Evolutionary conservation across 2,329 filamentous ascomycete genomes (phyloP).

Genomic region (Diaporthe eres): DNA sequence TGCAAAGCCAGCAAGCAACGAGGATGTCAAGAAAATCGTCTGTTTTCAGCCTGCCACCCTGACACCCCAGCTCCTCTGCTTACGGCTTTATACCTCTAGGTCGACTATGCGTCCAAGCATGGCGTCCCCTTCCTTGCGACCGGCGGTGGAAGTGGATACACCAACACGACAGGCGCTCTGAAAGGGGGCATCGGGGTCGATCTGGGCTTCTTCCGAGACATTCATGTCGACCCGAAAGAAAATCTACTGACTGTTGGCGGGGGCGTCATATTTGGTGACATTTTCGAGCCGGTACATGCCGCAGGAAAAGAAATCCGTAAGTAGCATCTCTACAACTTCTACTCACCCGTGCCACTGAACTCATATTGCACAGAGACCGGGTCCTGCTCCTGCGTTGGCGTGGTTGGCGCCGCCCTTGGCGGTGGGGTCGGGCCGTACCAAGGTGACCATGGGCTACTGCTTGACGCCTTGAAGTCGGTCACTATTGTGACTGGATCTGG

Average conservation of each 20-base stretch:
- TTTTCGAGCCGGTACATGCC: neutral
- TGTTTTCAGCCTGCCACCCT: neutral
- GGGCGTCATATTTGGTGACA: slow-evolving; percentile 6
- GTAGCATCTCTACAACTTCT: neutral
- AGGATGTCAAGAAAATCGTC: neutral
- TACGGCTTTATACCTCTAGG: neutral
- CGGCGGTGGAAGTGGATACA: neutral
- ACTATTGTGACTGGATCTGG: neutral
- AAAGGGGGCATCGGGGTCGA: neutral
- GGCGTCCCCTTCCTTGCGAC: neutral
- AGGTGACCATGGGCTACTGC: neutral
- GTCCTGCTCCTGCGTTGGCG: neutral
- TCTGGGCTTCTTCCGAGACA: slow-evolving; percentile 3
- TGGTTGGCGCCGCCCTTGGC: neutral
- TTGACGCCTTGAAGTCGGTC: neutral
- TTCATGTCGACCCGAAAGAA: neutral
- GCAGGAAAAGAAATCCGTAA: slow-evolving; percentile 7
- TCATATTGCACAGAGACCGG: neutral
- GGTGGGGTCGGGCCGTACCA: neutral
- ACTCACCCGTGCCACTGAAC: neutral
- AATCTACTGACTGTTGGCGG: neutral
- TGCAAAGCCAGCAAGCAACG: neutral
- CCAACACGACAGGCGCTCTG: slow-evolving; percentile 10
- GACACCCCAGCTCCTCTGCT: neutral
- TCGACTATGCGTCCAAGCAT: neutral